Conservation (phyloP, 176 grass and related monocot species). For the Carex scoparia region DNA sequence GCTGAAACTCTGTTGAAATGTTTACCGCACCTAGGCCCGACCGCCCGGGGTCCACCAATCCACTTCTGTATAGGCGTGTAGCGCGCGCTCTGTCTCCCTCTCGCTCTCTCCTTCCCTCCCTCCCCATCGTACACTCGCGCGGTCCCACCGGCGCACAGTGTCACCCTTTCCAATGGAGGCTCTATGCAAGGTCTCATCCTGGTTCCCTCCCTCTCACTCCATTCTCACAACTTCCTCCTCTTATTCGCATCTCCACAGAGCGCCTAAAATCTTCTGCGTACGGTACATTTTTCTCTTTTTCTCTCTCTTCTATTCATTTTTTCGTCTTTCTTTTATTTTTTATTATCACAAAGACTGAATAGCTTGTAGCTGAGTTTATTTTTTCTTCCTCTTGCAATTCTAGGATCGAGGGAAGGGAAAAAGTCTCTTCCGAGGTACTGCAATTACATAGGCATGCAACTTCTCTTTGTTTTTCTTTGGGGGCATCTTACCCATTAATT, state of each 20-base stretch:
- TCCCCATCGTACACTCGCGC: neutral
- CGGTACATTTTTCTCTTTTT: neutral
- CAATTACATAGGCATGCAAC: neutral
- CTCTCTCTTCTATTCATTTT: neutral
- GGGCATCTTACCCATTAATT: neutral
- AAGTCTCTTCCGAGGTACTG: slow-evolving; percentile 23
- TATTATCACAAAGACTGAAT: neutral
- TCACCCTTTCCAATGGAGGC: neutral
- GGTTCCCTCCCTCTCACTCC: neutral
- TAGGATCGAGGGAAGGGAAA: neutral
- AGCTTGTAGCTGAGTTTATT: neutral
- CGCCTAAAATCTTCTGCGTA: neutral
- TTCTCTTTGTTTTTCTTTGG: slow-evolving; percentile 16
- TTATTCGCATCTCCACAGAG: neutral
- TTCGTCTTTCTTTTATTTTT: neutral
- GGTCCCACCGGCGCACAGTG: neutral
- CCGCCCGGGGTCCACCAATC: too few relatives aligned
- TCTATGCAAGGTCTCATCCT: neutral
- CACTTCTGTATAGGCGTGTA: neutral
- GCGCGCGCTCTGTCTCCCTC: neutral
- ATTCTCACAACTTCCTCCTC: slow-evolving; percentile 7
- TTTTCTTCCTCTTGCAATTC: neutral
- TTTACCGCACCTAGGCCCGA: too few relatives aligned
- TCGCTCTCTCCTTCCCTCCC: neutral
- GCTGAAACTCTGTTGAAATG: too few relatives aligned